Percentiles rank a stretch among this genome's conserved stretches.
These are phyloP conservation scores for Erigeron canadensis DNA, from an alignment of 129 eudicot species.

Conservation along the genomic window DNA sequence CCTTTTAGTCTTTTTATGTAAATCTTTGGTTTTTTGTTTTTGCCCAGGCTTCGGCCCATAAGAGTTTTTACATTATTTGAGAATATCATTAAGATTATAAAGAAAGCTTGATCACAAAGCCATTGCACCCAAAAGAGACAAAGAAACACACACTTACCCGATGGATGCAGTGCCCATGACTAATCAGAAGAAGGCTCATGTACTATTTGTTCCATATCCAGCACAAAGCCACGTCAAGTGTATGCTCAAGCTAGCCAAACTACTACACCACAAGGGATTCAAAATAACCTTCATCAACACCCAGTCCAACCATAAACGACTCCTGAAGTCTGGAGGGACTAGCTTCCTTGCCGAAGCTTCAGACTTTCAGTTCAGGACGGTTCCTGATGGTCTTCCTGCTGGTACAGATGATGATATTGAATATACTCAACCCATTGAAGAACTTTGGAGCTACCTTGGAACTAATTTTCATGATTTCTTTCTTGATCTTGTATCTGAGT, in stretches of 20 bases:
- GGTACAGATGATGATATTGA: background rate
- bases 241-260: conserved; percentile 36
- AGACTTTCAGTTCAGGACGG: too few species aligned
- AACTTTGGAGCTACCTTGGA: conserved; percentile 15
- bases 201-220: conserved; percentile 29
- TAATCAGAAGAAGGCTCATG: conserved; percentile 24
- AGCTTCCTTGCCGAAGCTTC: too few species aligned
- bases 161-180: background rate
- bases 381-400: conserved; percentile 30
- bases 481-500: conserved; percentile 8
- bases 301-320: conserved; percentile 33
- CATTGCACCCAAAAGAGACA: too few species aligned
- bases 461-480: conserved; percentile 16
- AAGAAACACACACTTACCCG: background rate
- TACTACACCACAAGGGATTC: conserved; percentile 33
- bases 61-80: too few species aligned
- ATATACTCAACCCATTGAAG: background rate
- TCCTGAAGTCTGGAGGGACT: too few species aligned
- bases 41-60: too few species aligned
- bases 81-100: too few species aligned
- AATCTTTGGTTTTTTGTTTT: too few species aligned
- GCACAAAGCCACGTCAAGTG: conserved; percentile 40
- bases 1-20: too few species aligned
- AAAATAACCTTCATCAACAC: conserved; percentile 42
- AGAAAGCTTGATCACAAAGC: too few species aligned